Evolutionary conservation across 2,329 filamentous ascomycete species (phyloP).

Genomic region (Coniochaeta sp.): DNA sequence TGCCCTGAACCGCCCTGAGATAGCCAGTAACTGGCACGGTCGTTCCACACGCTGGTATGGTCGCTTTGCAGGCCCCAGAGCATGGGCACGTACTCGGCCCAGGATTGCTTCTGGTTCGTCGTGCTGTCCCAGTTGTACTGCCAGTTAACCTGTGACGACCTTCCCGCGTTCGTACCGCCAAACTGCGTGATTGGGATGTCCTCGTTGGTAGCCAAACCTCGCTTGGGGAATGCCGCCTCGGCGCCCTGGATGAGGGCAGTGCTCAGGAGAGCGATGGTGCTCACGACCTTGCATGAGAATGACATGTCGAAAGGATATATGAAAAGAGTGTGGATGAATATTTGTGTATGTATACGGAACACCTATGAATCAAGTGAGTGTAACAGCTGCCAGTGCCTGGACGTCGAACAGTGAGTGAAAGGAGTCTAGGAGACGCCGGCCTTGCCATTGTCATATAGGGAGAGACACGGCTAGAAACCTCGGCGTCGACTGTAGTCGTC

Average conservation of each 20-base stretch:
- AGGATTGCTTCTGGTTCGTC: constrained; percentile 10
- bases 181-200: constrained; percentile 12
- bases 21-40: constrained; percentile 7
- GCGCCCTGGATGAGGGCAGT: constrained; percentile 3
- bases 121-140: constrained; percentile 18
- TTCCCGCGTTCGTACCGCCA: constrained; percentile 4
- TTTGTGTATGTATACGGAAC: no score
- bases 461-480: no score
- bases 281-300: not conserved
- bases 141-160: constrained; percentile 12
- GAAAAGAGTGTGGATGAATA: no score
- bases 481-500: no score
- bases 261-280: not conserved
- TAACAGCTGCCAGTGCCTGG: no score
- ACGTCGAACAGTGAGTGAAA: no score
- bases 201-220: constrained; percentile 13
- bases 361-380: no score
- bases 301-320: not conserved
- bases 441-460: no score
- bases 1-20: constrained; percentile 10
- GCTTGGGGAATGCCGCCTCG: constrained; percentile 8
- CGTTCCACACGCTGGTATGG: constrained; percentile 11
- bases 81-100: constrained; percentile 15
- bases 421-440: no score
- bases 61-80: constrained; percentile 12